Base-by-base conservation (phyloP, 2,329 filamentous ascomycete species). In the Xylaria sp. region DNA sequence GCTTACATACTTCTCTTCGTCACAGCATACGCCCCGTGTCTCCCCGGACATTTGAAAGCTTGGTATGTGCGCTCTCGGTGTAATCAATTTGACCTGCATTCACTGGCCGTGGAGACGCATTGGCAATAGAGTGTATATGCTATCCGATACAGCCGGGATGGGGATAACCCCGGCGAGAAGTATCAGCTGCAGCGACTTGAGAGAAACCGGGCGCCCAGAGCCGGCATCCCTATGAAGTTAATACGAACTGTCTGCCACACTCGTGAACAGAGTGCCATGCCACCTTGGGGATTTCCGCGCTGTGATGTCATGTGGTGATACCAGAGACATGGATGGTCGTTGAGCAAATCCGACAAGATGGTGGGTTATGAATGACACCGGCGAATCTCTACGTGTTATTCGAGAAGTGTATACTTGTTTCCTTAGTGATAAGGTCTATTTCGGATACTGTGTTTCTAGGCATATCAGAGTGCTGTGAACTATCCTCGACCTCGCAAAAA, bases 71-170 rank as follows among this genome's bases (percentile, higher is more conserved):
- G 66, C 59, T 74, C 70, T 75, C 73, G 75, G 73, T 72, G 71
- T 75, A 76, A 75, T 74, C 70, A 64, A 57, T 59, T 52, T 72
- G 70, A 71, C 71, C 72, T 71, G 74, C 72, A 73, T 72, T 25
- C 63, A 72, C 70, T 70, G 62, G 66, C 54, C 60, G 57, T 65
- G 54, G 66, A 66, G 66, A 52, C 55, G 46, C 63, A 54, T 58
- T 69, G 69, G 68, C 68, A 73, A 76, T 71, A 69, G 69, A 67
- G 71, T 57, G 60, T 63, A 66, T 67, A 72, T 71, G 72, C 58
- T 25, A 66, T 67, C 61, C 73, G 74, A 75, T 75, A 77, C 75
- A 75, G 74, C 74, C 75, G 73, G 73, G 68, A 73, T 71, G 70
- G 72, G 70, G 61, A 41, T 51, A 49, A 54, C 51, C 55, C 48